phyloP scores from a whole-genome alignment of 345 rosid genomes.

The Gossypium anomalum region DNA sequence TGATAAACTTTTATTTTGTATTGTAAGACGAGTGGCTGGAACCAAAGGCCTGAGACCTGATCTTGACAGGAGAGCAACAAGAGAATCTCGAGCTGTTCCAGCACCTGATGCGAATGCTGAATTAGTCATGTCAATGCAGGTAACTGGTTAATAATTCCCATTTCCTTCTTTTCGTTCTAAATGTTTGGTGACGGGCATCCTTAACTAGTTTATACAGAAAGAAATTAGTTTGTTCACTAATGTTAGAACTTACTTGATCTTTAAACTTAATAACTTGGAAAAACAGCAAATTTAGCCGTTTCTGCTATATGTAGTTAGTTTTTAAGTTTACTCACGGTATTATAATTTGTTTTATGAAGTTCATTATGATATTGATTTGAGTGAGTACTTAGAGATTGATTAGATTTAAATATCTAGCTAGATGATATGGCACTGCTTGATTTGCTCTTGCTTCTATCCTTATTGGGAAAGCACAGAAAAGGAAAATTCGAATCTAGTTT shows the following conservation, averaged over 20 bases:
- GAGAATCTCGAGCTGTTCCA: conserved; percentile 89
- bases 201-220: not conserved
- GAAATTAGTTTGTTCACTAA: not conserved
- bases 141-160: conserved; percentile 14
- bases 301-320: not conserved
- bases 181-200: not conserved
- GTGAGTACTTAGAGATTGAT: too few relatives aligned
- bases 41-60: conserved; percentile 66
- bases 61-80: conserved; percentile 64
- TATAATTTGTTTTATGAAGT: too few relatives aligned
- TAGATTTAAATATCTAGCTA: too few relatives aligned
- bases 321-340: not conserved
- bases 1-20: conserved; percentile 8
- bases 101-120: conserved; percentile 98
- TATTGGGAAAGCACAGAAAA: too few relatives aligned
- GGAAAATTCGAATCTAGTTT: too few relatives aligned
- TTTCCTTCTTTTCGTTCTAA: too few relatives aligned
- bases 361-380: too few relatives aligned
- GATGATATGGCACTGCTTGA: too few relatives aligned
- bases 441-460: too few relatives aligned
- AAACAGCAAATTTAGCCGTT: not conserved
- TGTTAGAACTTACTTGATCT: not conserved
- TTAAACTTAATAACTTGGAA: not conserved
- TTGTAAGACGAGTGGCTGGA: conserved; percentile 60
- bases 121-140: conserved; percentile 80